These are phyloP conservation scores for Chytriomyces confervae DNA, from an alignment of 192 early-diverging fungal species.

Conservation along the genomic window DNA sequence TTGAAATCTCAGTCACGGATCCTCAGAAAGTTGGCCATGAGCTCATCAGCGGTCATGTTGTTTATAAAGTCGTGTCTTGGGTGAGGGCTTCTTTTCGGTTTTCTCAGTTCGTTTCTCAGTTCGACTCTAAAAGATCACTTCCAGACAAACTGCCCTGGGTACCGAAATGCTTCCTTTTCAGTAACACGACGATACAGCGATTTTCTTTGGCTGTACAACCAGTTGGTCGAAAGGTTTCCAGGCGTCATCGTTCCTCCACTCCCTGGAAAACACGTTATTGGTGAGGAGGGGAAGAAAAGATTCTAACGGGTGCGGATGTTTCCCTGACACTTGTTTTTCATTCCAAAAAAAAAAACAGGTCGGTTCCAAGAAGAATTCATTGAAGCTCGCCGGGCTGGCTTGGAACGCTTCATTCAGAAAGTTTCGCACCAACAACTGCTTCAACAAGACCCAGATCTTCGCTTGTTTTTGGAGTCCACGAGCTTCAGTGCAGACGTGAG, in stretches of 20 bases:
- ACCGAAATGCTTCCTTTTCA: conserved; percentile 74
- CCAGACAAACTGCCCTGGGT: conserved; percentile 79
- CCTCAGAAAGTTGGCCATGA: conserved; percentile 86
- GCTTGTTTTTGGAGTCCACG: conserved; percentile 87
- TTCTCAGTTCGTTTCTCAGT: neutral
- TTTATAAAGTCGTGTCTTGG: conserved; percentile 85
- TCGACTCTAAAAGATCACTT: neutral
- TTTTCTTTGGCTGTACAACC: conserved; percentile 91
- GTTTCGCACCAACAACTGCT: conserved; percentile 82
- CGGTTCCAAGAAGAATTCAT: conserved; percentile 97
- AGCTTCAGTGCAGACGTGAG: conserved; percentile 73
- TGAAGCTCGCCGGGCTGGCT: conserved; percentile 78
- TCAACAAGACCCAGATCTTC: conserved; percentile 80
- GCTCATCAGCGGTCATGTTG: conserved; percentile 81
- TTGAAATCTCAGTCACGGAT: conserved; percentile 67
- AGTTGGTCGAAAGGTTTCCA: conserved; percentile 77
- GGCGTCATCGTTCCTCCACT: conserved; percentile 92
- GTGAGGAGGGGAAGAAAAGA: conserved; percentile 43
- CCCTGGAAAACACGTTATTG: conserved; percentile 91
- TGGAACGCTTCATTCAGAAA: conserved; percentile 84
- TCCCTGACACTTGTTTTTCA: neutral
- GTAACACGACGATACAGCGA: conserved; percentile 91
- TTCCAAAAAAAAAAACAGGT: conserved; percentile 44
- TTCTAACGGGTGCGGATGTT: neutral
- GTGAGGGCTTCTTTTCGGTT: conserved; percentile 42